A percentile compares a stretch with the other conserved stretches of the same genome.
phyloP scores from a whole-genome alignment of 768 basidiomycete species.

The Tylopilus rubrobrunneus region DNA sequence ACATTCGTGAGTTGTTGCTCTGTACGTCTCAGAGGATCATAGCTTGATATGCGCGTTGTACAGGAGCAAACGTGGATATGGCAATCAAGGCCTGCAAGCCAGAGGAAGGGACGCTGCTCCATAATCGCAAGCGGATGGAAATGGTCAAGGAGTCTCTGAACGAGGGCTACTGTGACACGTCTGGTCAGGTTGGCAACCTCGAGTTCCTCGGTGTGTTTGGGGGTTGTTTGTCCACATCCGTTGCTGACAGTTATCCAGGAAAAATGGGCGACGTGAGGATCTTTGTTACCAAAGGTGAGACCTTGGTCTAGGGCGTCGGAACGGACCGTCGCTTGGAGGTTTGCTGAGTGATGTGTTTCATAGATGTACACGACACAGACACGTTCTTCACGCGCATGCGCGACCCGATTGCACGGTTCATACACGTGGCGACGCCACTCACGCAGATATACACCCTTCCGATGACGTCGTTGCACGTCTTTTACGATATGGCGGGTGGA shows the following conservation, averaged over 20 bases:
- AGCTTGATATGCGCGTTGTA: not conserved
- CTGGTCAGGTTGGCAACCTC: not conserved
- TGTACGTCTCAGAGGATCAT: not conserved
- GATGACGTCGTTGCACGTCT: not conserved
- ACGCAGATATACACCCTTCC: not conserved
- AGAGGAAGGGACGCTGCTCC: not conserved
- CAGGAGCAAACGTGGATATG: not conserved
- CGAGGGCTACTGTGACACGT: not conserved
- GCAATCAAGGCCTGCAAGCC: not conserved
- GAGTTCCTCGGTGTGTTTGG: not conserved
- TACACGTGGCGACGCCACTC: not conserved
- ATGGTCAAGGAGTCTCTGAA: not conserved
- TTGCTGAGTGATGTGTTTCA: not conserved
- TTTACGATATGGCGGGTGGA: not conserved
- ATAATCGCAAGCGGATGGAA: not conserved
- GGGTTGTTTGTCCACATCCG: no score
- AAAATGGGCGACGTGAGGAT: not conserved
- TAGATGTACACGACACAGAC: not conserved
- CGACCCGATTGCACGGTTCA: not conserved
- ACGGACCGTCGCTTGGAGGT: not conserved
- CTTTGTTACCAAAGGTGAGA: not conserved
- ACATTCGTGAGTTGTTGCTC: conserved; percentile 25
- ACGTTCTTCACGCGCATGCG: not conserved
- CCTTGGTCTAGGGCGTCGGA: not conserved
- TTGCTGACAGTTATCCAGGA: not conserved